These are phyloP conservation scores for Aspergillus sclerotialis DNA, from an alignment of 2,329 filamentous ascomycete genomes.

Conservation along the genomic window DNA sequence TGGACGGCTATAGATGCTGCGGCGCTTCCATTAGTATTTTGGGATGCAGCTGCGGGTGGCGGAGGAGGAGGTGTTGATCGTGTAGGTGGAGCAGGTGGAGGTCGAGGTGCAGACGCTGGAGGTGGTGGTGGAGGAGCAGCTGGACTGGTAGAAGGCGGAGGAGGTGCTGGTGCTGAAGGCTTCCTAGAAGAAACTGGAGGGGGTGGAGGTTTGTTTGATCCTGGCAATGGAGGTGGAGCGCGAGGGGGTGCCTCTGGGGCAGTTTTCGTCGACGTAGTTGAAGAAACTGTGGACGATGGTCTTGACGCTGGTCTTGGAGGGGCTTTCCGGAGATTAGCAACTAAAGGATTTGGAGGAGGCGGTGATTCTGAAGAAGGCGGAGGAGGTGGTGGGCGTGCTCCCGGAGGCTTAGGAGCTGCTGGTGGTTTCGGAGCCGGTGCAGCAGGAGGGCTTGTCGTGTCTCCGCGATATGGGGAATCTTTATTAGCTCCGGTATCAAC, in stretches of 20 bases:
- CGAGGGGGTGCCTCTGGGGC: slow-evolving; percentile 39
- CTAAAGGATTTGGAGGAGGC: slow-evolving; percentile 43
- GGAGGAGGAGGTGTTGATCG: slow-evolving; percentile 46
- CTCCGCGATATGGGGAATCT: slow-evolving; percentile 70
- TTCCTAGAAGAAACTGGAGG: slow-evolving; percentile 53
- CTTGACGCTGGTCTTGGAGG: slow-evolving; percentile 45
- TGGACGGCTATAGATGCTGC: slow-evolving; percentile 49
- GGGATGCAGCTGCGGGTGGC: slow-evolving; percentile 22
- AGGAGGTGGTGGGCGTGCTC: slow-evolving; percentile 41
- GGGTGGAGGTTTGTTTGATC: slow-evolving; percentile 43
- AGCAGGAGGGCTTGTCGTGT: slow-evolving; percentile 51
- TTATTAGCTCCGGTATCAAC: slow-evolving; percentile 67
- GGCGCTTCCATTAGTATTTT: slow-evolving; percentile 33
- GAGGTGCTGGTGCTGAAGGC: slow-evolving; percentile 45
- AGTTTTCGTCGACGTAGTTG: slow-evolving; percentile 49
- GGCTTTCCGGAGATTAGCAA: slow-evolving; percentile 55
- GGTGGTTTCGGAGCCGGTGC: slow-evolving; percentile 50
- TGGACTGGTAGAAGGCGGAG: slow-evolving; percentile 37
- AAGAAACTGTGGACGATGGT: slow-evolving; percentile 52
- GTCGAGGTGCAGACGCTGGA: slow-evolving; percentile 36
- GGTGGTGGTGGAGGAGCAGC: slow-evolving; percentile 38
- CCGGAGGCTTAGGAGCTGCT: slow-evolving; percentile 49
- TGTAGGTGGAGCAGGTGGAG: slow-evolving; percentile 33
- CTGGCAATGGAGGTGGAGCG: slow-evolving; percentile 62
- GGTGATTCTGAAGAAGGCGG: slow-evolving; percentile 44